Base-by-base conservation (phyloP, 2,329 filamentous ascomycete species). In the Xylaria arbuscula region DNA sequence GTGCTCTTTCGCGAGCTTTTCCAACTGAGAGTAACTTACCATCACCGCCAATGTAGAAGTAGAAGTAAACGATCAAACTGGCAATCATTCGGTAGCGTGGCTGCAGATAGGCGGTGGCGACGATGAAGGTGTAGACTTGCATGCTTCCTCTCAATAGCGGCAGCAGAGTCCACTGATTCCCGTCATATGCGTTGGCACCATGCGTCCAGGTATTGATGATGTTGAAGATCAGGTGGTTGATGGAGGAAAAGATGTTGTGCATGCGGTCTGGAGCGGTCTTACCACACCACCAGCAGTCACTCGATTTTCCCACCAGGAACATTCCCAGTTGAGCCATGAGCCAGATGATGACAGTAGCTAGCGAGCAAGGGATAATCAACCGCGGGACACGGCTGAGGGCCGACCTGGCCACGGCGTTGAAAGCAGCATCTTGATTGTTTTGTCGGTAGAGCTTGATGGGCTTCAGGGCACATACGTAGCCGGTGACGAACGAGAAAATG, bases 401-500 rank as follows among this genome's bases (percentile, higher is more conserved):
- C 15, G 86, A 88, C 70, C 83, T 85, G 65, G 86, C 84, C 70
- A 90, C 83, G 47, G 85, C 83, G 22, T 76, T 80, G 70, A 88
- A 85, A 13, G 87, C 87, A 0, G 81, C 82, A 50, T 87, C 83
- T 64, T 83, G 82, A 72, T 87, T 83, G 60, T 86, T 87, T 38
- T 85, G 80, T 62, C 86, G 83, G 73, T 82, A 85, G 60, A 87
- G 83, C 62, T 84, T 83, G 67, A 90, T 83, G 17, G 88, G 86
- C 73, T 89, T 89, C 61, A 90, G 82, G 3, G 87, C 85, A 78
- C 89, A 90, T 60, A 90, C 88, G 73, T 89, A 90, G 65, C 88
- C 88, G 24, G 88, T 88, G 47, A 90, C 87, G 55, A 91, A 83
- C 74, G 89, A 86, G 78, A 91, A 91, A 70, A 91, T 88, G 15